These are phyloP conservation scores for Trichocladium antarcticum DNA, from an alignment of 495 filamentous ascomycete species.

Conservation along the genomic window DNA sequence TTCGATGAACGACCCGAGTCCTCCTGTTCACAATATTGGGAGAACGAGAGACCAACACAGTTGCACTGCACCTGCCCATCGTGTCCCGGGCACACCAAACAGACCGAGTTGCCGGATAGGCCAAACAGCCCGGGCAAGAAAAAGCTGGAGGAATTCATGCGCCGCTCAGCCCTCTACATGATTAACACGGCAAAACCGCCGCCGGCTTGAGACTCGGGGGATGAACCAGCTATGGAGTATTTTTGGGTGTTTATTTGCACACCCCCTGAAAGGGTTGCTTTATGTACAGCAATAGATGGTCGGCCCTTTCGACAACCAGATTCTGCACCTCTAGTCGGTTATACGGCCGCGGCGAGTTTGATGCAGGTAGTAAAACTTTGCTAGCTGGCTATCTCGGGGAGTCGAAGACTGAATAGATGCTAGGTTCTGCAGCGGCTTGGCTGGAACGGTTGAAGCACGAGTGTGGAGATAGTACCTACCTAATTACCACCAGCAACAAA, in stretches of 20 bases:
- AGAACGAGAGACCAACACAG: neutral
- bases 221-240: neutral
- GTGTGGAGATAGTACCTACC: neutral
- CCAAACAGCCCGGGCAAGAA: conserved; percentile 4
- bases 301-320: neutral
- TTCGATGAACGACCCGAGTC: neutral
- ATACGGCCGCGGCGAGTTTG: conserved; percentile 1
- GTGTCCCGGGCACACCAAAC: conserved; percentile 2
- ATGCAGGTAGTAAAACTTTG: neutral
- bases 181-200: conserved; percentile 1
- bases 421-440: neutral
- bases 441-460: neutral
- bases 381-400: neutral
- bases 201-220: neutral
- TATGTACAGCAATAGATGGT: conserved; percentile 1
- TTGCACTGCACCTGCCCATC: conserved; percentile 4
- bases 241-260: neutral
- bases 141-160: conserved; percentile 10
- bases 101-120: neutral
- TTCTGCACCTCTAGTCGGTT: conserved; percentile 1
- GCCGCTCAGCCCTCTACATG: conserved; percentile 3
- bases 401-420: neutral
- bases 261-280: neutral
- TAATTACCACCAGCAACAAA: neutral
- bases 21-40: neutral